Evolutionary conservation across 768 basidiomycete genomes (phyloP).

Genomic region (Chiua virens): DNA sequence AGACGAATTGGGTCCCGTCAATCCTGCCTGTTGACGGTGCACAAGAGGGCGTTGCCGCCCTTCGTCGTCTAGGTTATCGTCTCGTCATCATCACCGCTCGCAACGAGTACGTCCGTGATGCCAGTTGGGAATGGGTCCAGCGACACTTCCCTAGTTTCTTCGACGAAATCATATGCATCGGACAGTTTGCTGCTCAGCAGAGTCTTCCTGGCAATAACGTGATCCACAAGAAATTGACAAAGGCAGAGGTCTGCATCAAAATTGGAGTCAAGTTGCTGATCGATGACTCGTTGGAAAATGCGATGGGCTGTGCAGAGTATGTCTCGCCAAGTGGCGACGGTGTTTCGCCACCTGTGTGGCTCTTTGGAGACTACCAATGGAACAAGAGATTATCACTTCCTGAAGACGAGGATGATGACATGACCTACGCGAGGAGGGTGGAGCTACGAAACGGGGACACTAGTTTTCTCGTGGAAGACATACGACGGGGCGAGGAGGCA

Average conservation of each 20-base stretch:
- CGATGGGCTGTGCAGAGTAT: conserved; percentile 51
- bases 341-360: conserved; percentile 53
- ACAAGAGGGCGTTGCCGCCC: conserved; percentile 50
- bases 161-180: conserved; percentile 66
- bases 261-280: conserved; percentile 66
- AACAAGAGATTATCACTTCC: conserved; percentile 56
- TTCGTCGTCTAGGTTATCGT: conserved; percentile 63
- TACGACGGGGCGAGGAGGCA: conserved; percentile 26
- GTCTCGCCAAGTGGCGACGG: conserved; percentile 7
- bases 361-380: conserved; percentile 81
- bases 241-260: conserved; percentile 70
- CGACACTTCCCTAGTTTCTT: conserved; percentile 65
- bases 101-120: conserved; percentile 49
- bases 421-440: conserved; percentile 52
- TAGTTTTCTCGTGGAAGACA: conserved; percentile 58
- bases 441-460: conserved; percentile 44
- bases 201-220: conserved; percentile 28
- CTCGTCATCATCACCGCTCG: conserved; percentile 80
- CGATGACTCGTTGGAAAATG: conserved; percentile 83
- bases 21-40: conserved; percentile 62
- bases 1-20: conserved; percentile 45
- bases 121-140: conserved; percentile 67
- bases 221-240: conserved; percentile 56
- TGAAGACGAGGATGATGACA: conserved; percentile 47
- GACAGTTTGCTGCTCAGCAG: conserved; percentile 62